Evolutionary conservation across 208 protist genomes (phyloP).

Genomic region (Trypanosoma boissoni): DNA sequence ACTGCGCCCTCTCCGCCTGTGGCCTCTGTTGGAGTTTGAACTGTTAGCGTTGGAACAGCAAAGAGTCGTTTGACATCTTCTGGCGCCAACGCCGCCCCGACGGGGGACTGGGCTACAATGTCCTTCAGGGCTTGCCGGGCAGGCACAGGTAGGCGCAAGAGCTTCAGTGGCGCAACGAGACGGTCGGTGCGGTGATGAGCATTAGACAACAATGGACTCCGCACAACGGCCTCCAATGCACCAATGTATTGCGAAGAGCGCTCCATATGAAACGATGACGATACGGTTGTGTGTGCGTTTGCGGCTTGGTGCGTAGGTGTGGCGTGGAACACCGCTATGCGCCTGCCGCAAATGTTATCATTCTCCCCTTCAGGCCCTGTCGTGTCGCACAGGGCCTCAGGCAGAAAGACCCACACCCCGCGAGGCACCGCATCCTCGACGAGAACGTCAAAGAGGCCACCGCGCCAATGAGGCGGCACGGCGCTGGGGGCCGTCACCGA

Average conservation of each 20-base stretch:
- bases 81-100: slow-evolving; percentile 42
- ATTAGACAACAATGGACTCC: not conserved
- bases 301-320: not conserved
- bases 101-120: slow-evolving; percentile 45
- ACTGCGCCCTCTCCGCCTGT: not conserved
- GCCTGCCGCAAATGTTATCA: slow-evolving; percentile 5
- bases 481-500: not conserved
- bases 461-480: not conserved
- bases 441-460: slow-evolving; percentile 13
- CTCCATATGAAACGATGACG: slow-evolving; percentile 23
- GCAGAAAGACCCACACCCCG: slow-evolving; percentile 28
- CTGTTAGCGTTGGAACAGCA: slow-evolving; percentile 10
- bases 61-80: slow-evolving; percentile 71
- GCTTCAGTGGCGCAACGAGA: slow-evolving; percentile 33
- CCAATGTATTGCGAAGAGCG: slow-evolving; percentile 17
- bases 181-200: not conserved
- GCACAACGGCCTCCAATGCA: slow-evolving; percentile 17
- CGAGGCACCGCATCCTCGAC: slow-evolving; percentile 21
- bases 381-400: slow-evolving; percentile 3
- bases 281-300: not conserved
- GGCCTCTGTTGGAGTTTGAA: not conserved
- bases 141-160: slow-evolving; percentile 39
- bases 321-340: slow-evolving; percentile 21
- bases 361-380: not conserved
- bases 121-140: slow-evolving; percentile 62